Base-by-base conservation (phyloP, 192 early-diverging fungal genomes). In the Funneliformis geosporum region DNA sequence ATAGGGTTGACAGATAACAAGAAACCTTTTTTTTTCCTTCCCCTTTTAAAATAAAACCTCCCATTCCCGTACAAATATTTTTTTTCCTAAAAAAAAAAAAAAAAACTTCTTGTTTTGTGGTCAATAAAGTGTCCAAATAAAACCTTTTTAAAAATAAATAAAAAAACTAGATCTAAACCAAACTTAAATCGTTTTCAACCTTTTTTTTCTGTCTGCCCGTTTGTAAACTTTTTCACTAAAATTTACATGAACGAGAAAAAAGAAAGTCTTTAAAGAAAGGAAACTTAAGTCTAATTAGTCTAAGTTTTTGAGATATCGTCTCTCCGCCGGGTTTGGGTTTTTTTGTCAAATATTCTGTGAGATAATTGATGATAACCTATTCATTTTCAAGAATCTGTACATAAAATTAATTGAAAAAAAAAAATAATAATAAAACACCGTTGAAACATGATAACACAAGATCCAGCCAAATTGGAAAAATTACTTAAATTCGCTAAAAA, bases 401-500 rank as follows among this genome's bases (percentile, higher is more conserved):
- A 55, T 55, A 55, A 55, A 12, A 4, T 33, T 33, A 33, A 33
- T 33, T 33, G 33, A 33, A 33, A 33, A 33, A 33, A 33, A 33
- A 33, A 33, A 33, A 2, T 44, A 44, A 55, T 18, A 55, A 55
- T 18, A 55, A 55, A 55, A 16, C 47, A 4, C 12, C 5, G 50
- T 55, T 55, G 50, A 55, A 55, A 65, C 14, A 67, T 78, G 65
- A 39, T 69, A 60, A 70, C 68, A 33, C 16, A 79, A 44, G 14
- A 68, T 14, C n/a, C 66, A 14, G n/a, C 27, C 40, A 60, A 79
- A 79, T 23, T 79, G 11, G 47, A 79, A 60, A 79, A 70, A 70
- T 70, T 79, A 60, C 46, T 70, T 18, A 5, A 68, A 47, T 70
- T 79, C 42, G 77, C 77, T 2, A 11, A 50, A 60, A 60, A 70